Base-by-base conservation (phyloP, 306 rosid genomes). In the Trifolium subterraneum region DNA sequence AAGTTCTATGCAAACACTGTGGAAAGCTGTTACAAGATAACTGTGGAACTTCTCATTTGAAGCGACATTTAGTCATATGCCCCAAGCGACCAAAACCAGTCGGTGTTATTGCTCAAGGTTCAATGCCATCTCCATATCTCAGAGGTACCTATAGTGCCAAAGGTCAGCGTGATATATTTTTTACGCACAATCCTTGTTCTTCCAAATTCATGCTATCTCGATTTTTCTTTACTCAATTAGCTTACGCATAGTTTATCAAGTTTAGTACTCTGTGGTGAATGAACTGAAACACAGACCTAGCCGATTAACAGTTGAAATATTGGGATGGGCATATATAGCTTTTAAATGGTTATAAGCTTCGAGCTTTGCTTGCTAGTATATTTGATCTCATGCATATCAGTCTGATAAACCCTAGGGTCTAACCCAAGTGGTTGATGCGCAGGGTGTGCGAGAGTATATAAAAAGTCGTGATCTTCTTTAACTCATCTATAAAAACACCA, bases 31-130 rank as follows among this genome's bases (percentile, higher is more conserved):
- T 84, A 41, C 85, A 84, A 81, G 85, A 81, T 78, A 80, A 84
- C 48, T 84, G 87, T 78, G 87, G 87, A 39, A 84, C 87, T 78
- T 84, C 87, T 70, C 87, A 84, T 80, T 74, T 84, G 77, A 84
- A 81, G 78, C 87, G 84, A 35, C 87, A 84, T 83, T 58, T 84
- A 19, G 41, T 73, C 47, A 84, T 71, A 73, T 84, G 87, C 64
- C 78, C 83, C 64, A 80, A 73, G 70, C 85, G 85, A 42, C 85
- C 87, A 36, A 80, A 80, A 81, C 70, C 81, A 23, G n/a, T 23
- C 22, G 80, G 82, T 74, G 48, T 7, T 69, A 8, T 69, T 69
- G 25, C 82, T 20, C 83, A 59, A 50, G 85, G 81, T 27, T 62
- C 82, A 58, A 58, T 78, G 74, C 12, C 77, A 54, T 35, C 76